These are phyloP conservation scores for Phoenix roebelenii DNA, from an alignment of 176 grass and related monocot genomes.

Conservation along the genomic window DNA sequence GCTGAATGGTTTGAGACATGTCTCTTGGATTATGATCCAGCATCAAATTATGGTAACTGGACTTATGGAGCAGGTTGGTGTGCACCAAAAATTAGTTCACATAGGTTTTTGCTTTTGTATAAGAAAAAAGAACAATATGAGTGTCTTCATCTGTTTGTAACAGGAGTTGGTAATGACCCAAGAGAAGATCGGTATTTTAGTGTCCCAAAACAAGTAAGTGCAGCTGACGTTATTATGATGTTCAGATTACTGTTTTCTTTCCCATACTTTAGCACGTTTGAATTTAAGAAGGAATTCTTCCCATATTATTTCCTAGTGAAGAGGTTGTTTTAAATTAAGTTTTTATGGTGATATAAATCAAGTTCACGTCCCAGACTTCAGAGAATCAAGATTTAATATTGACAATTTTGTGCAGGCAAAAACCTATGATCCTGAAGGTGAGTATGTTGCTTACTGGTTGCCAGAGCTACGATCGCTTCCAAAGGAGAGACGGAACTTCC, in stretches of 20 bases:
- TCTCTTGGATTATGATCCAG: constrained; percentile 28
- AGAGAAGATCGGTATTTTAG: constrained; percentile 96
- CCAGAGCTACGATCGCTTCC: constrained; percentile 35
- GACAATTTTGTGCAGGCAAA: constrained; percentile 43
- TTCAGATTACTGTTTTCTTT: too few species aligned
- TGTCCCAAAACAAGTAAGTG: constrained; percentile 85
- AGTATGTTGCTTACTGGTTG: constrained; percentile 74
- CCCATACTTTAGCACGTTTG: too few species aligned
- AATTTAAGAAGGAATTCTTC: too few species aligned
- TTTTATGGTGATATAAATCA: too few species aligned
- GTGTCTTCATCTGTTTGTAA: neutral
- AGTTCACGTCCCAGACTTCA: too few species aligned
- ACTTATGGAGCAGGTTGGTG: constrained; percentile 84
- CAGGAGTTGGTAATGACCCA: constrained; percentile 94
- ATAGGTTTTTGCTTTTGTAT: too few species aligned
- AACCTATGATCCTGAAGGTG: constrained; percentile 58
- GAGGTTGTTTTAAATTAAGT: too few species aligned
- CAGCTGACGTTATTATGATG: neutral
- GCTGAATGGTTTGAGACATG: constrained; percentile 85
- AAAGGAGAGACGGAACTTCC: constrained; percentile 63
- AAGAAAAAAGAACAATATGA: too few species aligned
- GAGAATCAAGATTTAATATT: too few species aligned
- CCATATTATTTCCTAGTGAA: too few species aligned
- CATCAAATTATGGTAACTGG: constrained; percentile 97
- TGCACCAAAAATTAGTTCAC: too few species aligned